Base-by-base conservation (phyloP, 805 yeast genomes). In the Candida hungchunana region DNA sequence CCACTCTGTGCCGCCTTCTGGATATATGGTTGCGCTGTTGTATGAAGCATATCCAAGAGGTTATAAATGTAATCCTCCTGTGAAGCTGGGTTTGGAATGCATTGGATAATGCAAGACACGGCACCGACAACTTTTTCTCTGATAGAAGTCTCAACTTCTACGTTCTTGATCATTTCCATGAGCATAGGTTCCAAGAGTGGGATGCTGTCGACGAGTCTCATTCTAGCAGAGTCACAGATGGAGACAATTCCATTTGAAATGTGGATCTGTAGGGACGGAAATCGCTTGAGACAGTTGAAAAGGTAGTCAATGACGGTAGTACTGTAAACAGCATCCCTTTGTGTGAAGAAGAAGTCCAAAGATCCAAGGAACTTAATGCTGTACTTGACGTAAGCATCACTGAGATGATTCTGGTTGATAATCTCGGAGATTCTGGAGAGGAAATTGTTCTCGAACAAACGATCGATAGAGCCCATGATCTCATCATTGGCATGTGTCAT, bases 71-170 rank as follows among this genome's bases (percentile, higher is more conserved):
- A 60, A 28, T 29, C 50, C 16, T 46, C 72, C 47, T 74, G 78
- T 1, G 52, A 43, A 7, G 47, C 51, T 0, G 83, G 79, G 30
- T 73, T 66, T 18, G 65, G 63, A 18, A 71, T 56, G 17, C 76
- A 66, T 49, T 77, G 81, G 19, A 79, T 64, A 29, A 83, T 75
- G 13, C 79, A 78, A 5, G 82, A 71, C 50, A 77, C 73, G 0
- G 89, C 70, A 42, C 76, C 73, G 25, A 75, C 66, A 56, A 83
- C 64, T 40, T 84, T 64, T 48, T 78, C 79, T 43, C 84, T 59
- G 5, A 76, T 72, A 31, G 72, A 55, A 17, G 68, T 44, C 36
- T 67, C 75, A 11, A 71, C 56, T 0, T 51, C 39, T 0, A 53
- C 39, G 34, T 67, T 64, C 11, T 56, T 56, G 8, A 78, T 51